Percentiles rank a stretch among this genome's conserved stretches.
These are phyloP conservation scores for Vitis riparia DNA, from an alignment of 164 flowering plant genomes.

Conservation along the genomic window DNA sequence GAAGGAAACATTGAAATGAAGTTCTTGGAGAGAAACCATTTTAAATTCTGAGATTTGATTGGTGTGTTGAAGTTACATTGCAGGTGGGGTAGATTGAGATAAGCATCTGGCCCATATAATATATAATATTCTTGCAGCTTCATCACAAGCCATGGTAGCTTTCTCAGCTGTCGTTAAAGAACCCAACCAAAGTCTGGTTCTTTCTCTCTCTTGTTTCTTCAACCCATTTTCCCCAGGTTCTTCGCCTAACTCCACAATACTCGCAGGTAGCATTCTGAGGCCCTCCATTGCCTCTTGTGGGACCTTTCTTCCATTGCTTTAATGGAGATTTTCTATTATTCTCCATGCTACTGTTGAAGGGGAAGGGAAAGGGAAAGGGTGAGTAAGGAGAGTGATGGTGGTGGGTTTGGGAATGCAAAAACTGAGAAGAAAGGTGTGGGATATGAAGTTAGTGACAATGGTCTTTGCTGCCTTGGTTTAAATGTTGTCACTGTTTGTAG, in stretches of 20 bases:
- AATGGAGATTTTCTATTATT: conserved; percentile 45
- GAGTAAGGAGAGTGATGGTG: conserved; percentile 9
- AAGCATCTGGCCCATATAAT: conserved; percentile 90
- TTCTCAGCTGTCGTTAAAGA: conserved; percentile 94
- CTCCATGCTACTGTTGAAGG: conserved; percentile 47
- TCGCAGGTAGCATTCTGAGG: conserved; percentile 90
- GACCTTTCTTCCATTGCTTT: conserved; percentile 97
- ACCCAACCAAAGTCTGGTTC: conserved; percentile 92
- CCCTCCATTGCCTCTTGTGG: conserved; percentile 94
- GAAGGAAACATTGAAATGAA: conserved; percentile 78
- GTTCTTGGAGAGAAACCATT: conserved; percentile 82
- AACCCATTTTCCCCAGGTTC: conserved; percentile 99
- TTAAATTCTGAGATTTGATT: conserved; percentile 52
- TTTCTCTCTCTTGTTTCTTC: conserved; percentile 96
- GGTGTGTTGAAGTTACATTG: conserved; percentile 37
- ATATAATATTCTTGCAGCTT: conserved; percentile 81
- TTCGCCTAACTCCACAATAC: conserved; percentile 87
- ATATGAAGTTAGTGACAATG: conserved; percentile 44
- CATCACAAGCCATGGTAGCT: conserved; percentile 98
- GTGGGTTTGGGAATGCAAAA: conserved; percentile 9
- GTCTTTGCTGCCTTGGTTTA: conserved; percentile 34
- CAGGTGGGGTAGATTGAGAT: conserved; percentile 89
- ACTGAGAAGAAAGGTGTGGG: conserved; percentile 37
- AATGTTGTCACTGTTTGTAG: conserved; percentile 77
- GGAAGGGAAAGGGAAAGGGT: neutral